Base-by-base conservation (phyloP, 805 yeast species). In the Saccharomyces mikatae region DNA sequence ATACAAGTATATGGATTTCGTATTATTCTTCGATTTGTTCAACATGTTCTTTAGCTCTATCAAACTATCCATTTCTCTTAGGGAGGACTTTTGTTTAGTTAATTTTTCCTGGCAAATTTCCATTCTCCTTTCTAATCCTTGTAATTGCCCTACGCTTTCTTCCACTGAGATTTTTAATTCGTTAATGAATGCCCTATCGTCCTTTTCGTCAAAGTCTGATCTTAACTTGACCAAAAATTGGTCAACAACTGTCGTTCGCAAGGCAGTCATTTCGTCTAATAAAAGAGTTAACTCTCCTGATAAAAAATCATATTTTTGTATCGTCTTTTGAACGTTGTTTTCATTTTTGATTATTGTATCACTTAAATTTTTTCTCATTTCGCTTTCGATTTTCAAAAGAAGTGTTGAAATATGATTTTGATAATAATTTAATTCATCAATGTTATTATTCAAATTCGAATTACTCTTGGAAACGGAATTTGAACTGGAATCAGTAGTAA, bases 121-220 rank as follows among this genome's bases (percentile, higher is more conserved):
- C 52, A 65, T 60, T 36, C 71, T 70, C n/a, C 58, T 48, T 44
- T 70, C 70, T 36, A 76, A 54, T 1, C 54, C 59, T 14, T 59
- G 58, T 28, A 76, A 51, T 41, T 67, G 62, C 2, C 54, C 54
- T 1, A 62, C 61, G 51, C 60, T 64, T 10, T 52, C 49, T 3
- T 49, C 48, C 3, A 68, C 58, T 2, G 56, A 49, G 2, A 41
- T 17, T 6, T 49, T 54, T 6, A 68, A 41, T 14, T 55, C 53
- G 4, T 52, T 49, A 14, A 63, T 57, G 29, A 71, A 67, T 9
- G 76, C 60, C 8, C 62, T 56, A 8, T 58, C 52, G 48, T 71
- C 58, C 28, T 63, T 62, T 1, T 54, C 55, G 10, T 63, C 55
- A 47, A 75, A 64, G 32, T 69, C 69, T 8, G 51, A 52, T 32